Conservation (phyloP, 495 filamentous ascomycete species). For the Hyaloscypha bicolor region DNA sequence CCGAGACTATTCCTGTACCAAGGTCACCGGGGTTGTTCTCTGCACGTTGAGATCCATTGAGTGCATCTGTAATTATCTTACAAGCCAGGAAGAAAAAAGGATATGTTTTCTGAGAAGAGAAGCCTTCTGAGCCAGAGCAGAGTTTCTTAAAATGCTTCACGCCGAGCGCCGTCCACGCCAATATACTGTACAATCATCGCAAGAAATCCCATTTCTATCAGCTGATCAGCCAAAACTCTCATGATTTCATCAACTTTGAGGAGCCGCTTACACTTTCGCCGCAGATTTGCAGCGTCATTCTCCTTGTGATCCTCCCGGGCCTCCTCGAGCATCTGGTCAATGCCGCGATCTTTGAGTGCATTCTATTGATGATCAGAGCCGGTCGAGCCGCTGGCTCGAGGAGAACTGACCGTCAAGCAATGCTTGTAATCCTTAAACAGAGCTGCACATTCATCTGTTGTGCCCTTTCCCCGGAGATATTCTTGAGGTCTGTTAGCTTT, state of each 20-base stretch:
- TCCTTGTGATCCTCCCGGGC: constrained; percentile 80
- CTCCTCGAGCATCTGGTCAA: constrained; percentile 84
- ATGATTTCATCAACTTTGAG: neutral
- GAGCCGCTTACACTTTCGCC: constrained; percentile 43
- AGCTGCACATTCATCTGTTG: constrained; percentile 78
- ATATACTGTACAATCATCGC: neutral
- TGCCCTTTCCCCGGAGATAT: constrained; percentile 79
- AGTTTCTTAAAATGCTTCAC: constrained; percentile 15
- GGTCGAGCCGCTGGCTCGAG: neutral
- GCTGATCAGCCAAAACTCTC: neutral
- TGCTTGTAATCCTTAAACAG: constrained; percentile 85
- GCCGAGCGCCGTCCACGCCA: neutral
- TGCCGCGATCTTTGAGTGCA: constrained; percentile 80
- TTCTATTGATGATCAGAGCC: constrained; percentile 49
- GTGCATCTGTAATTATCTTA: neutral
- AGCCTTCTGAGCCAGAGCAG: constrained; percentile 15
- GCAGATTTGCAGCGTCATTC: constrained; percentile 73
- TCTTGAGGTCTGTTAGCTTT: constrained; percentile 51
- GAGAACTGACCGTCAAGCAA: constrained; percentile 69
- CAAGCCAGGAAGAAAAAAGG: neutral
- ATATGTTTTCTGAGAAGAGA: neutral
- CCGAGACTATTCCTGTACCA: too few species aligned
- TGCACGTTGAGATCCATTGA: neutral
- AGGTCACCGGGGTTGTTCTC: too few species aligned
- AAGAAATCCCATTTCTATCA: neutral